A percentile compares a stretch with the other conserved stretches of the same genome.
Evolutionary conservation across 2,329 filamentous ascomycete genomes (phyloP).

Genomic region (Phialophora tarda): DNA sequence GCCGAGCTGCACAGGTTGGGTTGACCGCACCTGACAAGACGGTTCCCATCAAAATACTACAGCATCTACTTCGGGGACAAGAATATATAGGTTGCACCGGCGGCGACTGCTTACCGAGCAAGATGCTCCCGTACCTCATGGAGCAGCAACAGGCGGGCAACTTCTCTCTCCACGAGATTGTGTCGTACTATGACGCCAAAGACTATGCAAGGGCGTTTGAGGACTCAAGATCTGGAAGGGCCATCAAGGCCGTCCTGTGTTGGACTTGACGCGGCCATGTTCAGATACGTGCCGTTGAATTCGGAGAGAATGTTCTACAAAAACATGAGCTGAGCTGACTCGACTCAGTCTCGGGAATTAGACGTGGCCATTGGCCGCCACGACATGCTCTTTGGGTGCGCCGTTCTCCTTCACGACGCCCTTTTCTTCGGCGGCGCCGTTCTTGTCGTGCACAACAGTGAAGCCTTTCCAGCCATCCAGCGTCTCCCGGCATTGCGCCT

Average conservation of each 20-base stretch:
- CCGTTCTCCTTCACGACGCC: constrained; percentile 4
- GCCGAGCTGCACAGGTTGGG: constrained; percentile 37
- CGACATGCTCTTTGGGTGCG: not conserved
- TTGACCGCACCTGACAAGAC: constrained; percentile 25
- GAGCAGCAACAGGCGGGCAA: constrained; percentile 53
- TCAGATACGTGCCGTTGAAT: not conserved
- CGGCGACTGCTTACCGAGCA: constrained; percentile 35
- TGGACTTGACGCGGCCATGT: constrained; percentile 5
- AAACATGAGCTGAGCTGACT: not conserved
- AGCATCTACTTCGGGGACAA: constrained; percentile 35
- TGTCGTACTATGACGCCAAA: constrained; percentile 50
- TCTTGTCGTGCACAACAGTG: constrained; percentile 26
- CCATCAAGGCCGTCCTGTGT: constrained; percentile 18
- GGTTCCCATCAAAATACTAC: constrained; percentile 33
- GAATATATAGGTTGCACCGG: constrained; percentile 39
- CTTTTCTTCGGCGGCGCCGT: constrained; percentile 3
- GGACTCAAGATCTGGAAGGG: constrained; percentile 13
- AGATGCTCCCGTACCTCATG: constrained; percentile 54
- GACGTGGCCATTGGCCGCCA: not conserved
- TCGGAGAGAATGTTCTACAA: not conserved
- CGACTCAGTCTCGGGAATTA: not conserved
- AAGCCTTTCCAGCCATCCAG: constrained; percentile 36
- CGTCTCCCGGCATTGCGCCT: constrained; percentile 20
- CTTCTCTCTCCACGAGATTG: constrained; percentile 53
- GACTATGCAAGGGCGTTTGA: constrained; percentile 47